Base-by-base conservation (phyloP, 345 rosid genomes). In the Rhizophora apiculata region DNA sequence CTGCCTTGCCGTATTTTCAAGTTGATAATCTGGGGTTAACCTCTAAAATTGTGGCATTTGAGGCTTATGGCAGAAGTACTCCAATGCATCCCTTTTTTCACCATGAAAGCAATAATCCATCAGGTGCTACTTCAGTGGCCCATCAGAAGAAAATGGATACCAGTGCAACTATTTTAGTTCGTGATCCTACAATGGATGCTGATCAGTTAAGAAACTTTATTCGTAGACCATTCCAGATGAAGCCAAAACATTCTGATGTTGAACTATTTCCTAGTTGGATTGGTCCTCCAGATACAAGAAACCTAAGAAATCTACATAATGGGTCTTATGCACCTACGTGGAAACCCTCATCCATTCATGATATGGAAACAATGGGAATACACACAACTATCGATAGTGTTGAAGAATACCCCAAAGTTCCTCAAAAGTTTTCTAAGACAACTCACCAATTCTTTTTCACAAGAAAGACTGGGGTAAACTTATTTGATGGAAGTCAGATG, bases 311-410 rank as follows among this genome's bases (percentile, higher is more conserved):
- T 16, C 54, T 57, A 26, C 55, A 61, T 68, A 63, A 71, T 30
- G 70, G 65, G 60, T 70, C 69, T 59, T 74, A 22, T 70, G 77
- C 81, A 10, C 65, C 64, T 60, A 82, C 81, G 18, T 70, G 74
- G 62, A 39, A 63, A 22, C 51, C 82, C 5, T 46, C 22, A 30
- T 55, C 83, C 59, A 62, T 74, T 51, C 72, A 60, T 59, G 86
- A 81, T 79, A 73, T 65, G 53, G 79, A 77, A 63, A 76, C 78
- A 32, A 81, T 82, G 91, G 83, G 87, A 79, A 79, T 83, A 58
- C 63, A 73, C 53, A 34, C 95, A 7, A 63, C 81, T 8, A 72
- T 71, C 67, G 94, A 81, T 73, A 76, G 96, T 6, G 67, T 74
- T 62, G 68, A 74, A 58, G 79, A 76, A 24, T 69, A 69, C 70